A percentile compares a stretch with the other conserved stretches of the same genome.
These are phyloP conservation scores for Suillus subaureus DNA, from an alignment of 768 basidiomycete genomes.

Conservation along the genomic window DNA sequence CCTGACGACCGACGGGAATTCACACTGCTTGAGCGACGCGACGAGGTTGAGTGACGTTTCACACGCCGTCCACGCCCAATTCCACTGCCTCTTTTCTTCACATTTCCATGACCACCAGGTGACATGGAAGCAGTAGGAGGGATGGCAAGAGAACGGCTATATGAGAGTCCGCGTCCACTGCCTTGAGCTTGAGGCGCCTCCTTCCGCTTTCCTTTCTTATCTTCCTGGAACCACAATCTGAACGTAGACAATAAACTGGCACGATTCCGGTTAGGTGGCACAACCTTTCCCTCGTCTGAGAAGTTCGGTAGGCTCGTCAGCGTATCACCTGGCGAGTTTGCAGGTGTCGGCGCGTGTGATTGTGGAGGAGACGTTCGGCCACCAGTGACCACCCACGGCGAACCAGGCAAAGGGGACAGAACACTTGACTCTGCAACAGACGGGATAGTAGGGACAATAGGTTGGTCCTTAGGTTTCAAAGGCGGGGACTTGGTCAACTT, in stretches of 20 bases:
- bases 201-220: conserved; percentile 84
- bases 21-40: conserved; percentile 87
- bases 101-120: conserved; percentile 35
- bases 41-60: conserved; percentile 74
- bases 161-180: conserved; percentile 24
- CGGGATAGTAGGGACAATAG: conserved; percentile 51
- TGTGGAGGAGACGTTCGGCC: conserved; percentile 40
- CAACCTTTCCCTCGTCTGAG: conserved; percentile 34
- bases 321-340: conserved; percentile 55
- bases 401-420: conserved; percentile 45
- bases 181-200: conserved; percentile 33
- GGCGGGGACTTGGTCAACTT: conserved; percentile 76
- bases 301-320: conserved; percentile 50
- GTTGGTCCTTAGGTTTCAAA: conserved; percentile 50
- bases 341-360: conserved; percentile 45
- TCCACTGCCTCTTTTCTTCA: conserved; percentile 56
- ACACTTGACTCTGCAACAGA: conserved; percentile 35
- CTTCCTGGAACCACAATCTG: conserved; percentile 91
- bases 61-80: conserved; percentile 51
- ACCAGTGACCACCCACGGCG: conserved; percentile 75
- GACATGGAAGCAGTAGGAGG: conserved; percentile 30
- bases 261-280: conserved; percentile 55
- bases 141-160: conserved; percentile 28
- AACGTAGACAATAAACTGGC: conserved; percentile 86
- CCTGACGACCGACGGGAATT: conserved; percentile 78